Evolutionary conservation across 352 stramenopile species (phyloP).

Genomic region (Phytophthora colocasiae): DNA sequence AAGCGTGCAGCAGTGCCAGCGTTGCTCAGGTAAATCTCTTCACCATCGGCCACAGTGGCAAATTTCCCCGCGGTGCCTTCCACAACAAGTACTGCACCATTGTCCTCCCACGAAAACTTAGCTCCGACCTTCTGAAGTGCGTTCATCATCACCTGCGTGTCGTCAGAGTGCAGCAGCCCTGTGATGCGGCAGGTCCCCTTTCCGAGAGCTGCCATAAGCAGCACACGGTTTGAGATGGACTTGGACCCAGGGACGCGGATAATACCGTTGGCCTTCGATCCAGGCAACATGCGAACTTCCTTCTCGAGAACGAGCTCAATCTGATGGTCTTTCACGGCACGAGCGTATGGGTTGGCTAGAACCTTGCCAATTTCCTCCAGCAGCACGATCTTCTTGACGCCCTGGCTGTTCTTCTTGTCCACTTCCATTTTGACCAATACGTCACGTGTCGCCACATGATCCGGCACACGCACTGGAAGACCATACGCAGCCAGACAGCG

Average conservation of each 20-base stretch:
- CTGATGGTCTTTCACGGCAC: conserved; percentile 72
- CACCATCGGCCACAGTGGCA: conserved; percentile 44
- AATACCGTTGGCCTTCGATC: conserved; percentile 49
- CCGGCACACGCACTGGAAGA: conserved; percentile 70
- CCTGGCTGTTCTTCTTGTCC: conserved; percentile 88
- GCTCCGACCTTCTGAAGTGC: conserved; percentile 93
- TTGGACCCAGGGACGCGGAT: conserved; percentile 96
- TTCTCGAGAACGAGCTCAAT: conserved; percentile 84
- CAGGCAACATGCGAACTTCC: conserved; percentile 69
- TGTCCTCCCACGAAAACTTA: conserved; percentile 82
- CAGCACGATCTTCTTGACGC: conserved; percentile 85
- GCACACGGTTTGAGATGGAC: conserved; percentile 97
- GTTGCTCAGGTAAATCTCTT: conserved; percentile 89
- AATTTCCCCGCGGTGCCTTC: conserved; percentile 81
- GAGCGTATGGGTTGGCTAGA: conserved; percentile 70
- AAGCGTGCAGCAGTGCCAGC: conserved; percentile 95
- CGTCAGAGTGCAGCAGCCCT: conserved; percentile 97
- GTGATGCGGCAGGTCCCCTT: conserved; percentile 81
- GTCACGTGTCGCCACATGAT: conserved; percentile 60
- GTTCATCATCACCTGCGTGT: conserved; percentile 98
- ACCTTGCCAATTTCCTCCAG: conserved; percentile 79
- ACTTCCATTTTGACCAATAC: conserved; percentile 88
- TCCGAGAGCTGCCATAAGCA: conserved; percentile 95
- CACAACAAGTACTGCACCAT: conserved; percentile 76
- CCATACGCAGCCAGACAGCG: conserved; percentile 76